Base-by-base conservation (phyloP, 352 stramenopile species). In the Phytopythium aichiense region DNA sequence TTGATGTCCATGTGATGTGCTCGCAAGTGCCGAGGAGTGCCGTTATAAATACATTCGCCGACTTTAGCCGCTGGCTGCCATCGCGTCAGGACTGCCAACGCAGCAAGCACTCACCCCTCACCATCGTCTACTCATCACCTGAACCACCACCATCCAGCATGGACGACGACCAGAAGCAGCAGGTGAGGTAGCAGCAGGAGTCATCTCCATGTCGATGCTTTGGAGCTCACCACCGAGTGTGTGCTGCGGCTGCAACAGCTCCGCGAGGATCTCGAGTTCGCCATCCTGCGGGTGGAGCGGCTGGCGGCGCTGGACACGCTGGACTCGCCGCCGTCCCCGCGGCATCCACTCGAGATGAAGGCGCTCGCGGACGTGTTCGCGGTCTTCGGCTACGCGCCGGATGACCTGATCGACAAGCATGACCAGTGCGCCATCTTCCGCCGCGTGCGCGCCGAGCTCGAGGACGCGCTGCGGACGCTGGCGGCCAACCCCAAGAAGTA, bases 341-440 rank as follows among this genome's bases (percentile, higher is more conserved):
- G 73, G 25, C 70, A 87, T 22, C 75, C 77, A 20, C 83, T 89
- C 63, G 76, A 89, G 30, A 83, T 92, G 64, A 83, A 88, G 64
- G 73, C 40, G 16, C 74, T 92, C 8, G 63, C 78, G 16, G 84
- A 92, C 63, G 77, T 91, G 2, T 91, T 91, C 42, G 72, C 76
- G 1, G 69, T 92, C 6, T 91, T 92, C 60, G 81, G 79, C 1
- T 91, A 85, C 64, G 65, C 65, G 2, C 33, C 66, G 18, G 74
- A 89, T 18, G 83, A 92, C 42, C 68, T 88, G 52, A 77, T 92
- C 45, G 83, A 91, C 65, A 67, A 74, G 16, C 83, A 90, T 46
- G 83, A 92, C 60, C 81, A 89, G 59, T 85, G 79, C 64, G 77
- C 71, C 18, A 88, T 88, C 30, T 92, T 92, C 62, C 81, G 73